phyloP scores from a whole-genome alignment of 306 rosid species.

The Rosa multiflora region DNA sequence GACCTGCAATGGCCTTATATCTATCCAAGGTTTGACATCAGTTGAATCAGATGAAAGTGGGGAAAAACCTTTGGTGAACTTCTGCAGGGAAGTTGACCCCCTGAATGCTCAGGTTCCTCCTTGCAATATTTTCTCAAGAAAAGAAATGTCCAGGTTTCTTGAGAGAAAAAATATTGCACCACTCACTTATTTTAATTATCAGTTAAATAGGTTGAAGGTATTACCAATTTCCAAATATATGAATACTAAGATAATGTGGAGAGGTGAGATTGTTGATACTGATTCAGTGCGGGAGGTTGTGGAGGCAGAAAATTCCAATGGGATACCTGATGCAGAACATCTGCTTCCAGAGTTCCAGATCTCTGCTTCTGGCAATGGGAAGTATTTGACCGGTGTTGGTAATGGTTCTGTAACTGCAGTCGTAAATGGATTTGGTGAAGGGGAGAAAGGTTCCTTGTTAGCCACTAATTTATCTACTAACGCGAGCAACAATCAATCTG shows the following conservation, averaged over 20 bases:
- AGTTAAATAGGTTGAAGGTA: conserved; percentile 36
- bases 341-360: conserved; percentile 34
- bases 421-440: conserved; percentile 48
- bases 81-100: conserved; percentile 54
- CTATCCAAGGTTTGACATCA: conserved; percentile 38
- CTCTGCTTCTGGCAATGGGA: conserved; percentile 38
- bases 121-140: conserved; percentile 64
- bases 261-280: conserved; percentile 27
- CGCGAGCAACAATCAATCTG: conserved; percentile 30
- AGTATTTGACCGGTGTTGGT: conserved; percentile 33
- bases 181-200: conserved; percentile 45
- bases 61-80: conserved; percentile 26
- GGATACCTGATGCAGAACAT: conserved; percentile 33
- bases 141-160: conserved; percentile 67
- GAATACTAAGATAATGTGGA: conserved; percentile 25
- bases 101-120: conserved; percentile 83
- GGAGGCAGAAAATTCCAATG: conserved; percentile 46
- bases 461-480: conserved; percentile 25
- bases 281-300: conserved; percentile 32
- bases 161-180: conserved; percentile 53
- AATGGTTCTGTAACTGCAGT: conserved; percentile 41
- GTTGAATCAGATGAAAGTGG: conserved; percentile 37
- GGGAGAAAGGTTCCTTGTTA: conserved; percentile 28
- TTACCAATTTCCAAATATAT: conserved; percentile 39
- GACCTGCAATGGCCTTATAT: conserved; percentile 29